Evolutionary conservation across 192 early-diverging fungal genomes (phyloP).

Genomic region (Coemansia sp.): DNA sequence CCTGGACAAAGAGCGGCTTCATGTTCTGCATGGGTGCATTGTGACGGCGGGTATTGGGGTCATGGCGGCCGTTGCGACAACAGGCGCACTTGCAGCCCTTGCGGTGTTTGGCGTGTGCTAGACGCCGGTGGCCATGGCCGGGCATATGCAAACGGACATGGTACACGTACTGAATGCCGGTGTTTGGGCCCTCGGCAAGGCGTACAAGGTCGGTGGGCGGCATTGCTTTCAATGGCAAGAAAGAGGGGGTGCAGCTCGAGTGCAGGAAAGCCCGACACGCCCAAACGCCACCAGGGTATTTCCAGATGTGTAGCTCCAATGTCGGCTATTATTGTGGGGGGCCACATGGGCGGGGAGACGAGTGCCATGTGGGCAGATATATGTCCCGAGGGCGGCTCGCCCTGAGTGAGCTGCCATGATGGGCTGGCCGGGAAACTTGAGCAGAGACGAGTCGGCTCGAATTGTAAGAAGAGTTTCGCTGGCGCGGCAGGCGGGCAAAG

Average conservation of each 20-base stretch:
- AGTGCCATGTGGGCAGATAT: not conserved
- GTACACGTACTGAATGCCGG: not conserved
- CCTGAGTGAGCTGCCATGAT: too few relatives aligned
- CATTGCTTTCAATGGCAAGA: constrained; percentile 1
- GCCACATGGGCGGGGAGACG: not conserved
- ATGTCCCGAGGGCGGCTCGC: not conserved
- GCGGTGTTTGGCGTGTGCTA: not conserved
- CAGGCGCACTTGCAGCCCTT: constrained; percentile 1
- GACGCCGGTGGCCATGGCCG: not conserved
- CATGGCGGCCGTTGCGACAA: not conserved
- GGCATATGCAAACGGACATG: not conserved
- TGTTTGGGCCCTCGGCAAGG: not conserved
- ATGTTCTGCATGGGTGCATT: not conserved
- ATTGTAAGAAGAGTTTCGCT: too few relatives aligned
- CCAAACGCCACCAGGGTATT: too few relatives aligned
- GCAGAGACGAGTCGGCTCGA: too few relatives aligned
- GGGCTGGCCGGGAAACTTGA: too few relatives aligned
- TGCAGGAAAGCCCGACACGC: too few relatives aligned
- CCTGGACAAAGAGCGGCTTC: not conserved
- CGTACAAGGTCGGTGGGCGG: constrained; percentile 10
- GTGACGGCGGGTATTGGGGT: not conserved
- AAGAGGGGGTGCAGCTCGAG: not conserved
- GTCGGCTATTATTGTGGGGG: not conserved
- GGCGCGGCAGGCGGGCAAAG: too few relatives aligned
- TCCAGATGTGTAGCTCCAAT: not conserved